Evolutionary conservation across 805 yeast genomes (phyloP).

Genomic region (Yarrowia sp.): DNA sequence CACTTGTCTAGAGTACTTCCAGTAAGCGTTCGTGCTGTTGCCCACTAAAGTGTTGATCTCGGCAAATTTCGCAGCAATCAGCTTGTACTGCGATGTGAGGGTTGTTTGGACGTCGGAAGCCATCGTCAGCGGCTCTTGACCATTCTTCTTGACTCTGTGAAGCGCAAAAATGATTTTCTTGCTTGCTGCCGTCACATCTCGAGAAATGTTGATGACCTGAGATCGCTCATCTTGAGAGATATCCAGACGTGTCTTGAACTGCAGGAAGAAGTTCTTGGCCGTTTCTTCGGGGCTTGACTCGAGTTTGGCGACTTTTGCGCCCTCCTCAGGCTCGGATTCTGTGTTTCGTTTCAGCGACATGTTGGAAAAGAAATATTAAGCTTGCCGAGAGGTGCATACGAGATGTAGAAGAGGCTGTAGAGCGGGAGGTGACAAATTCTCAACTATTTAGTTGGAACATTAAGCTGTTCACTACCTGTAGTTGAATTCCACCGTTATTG

Average conservation of each 20-base stretch:
- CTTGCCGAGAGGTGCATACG: no score
- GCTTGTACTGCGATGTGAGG: background rate
- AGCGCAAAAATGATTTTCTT: slow-evolving; percentile 51
- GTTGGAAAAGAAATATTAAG: slow-evolving; percentile 3
- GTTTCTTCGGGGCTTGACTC: slow-evolving; percentile 20
- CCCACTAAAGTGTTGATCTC: slow-evolving; percentile 23
- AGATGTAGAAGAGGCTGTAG: no score
- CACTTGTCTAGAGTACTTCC: slow-evolving; percentile 42
- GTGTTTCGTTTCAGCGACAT: slow-evolving; percentile 17
- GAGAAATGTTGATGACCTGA: slow-evolving; percentile 49
- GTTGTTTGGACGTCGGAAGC: slow-evolving; percentile 3
- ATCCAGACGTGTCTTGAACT: slow-evolving; percentile 41
- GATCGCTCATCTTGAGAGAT: slow-evolving; percentile 51
- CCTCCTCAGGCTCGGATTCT: background rate
- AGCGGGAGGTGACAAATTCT: no score
- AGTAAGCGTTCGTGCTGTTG: slow-evolving; percentile 33
- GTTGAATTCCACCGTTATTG: no score
- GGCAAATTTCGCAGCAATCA: slow-evolving; percentile 1
- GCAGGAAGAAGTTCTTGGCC: slow-evolving; percentile 21
- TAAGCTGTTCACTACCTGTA: no score
- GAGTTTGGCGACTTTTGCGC: slow-evolving; percentile 4
- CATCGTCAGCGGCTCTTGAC: background rate
- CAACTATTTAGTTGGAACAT: no score
- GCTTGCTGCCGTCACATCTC: slow-evolving; percentile 54
- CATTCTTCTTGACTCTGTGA: slow-evolving; percentile 41